Evolutionary conservation across 2,329 filamentous ascomycete species (phyloP).

Genomic region (Talaromyces sp.): DNA sequence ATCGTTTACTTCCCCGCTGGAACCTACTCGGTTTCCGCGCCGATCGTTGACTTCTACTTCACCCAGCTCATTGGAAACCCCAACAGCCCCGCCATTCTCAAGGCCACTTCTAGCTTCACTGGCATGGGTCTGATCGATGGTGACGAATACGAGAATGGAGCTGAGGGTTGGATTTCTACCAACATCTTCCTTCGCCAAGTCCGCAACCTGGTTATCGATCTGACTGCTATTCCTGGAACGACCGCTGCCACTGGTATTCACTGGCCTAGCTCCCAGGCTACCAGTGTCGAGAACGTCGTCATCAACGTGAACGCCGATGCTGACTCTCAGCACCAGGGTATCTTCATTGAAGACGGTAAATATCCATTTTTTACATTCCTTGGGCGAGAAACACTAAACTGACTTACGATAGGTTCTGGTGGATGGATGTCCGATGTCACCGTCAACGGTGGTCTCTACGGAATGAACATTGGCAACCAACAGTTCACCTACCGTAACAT

Average conservation of each 20-base stretch:
- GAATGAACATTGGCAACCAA: slow-evolving; percentile 60
- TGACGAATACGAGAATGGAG: slow-evolving; percentile 46
- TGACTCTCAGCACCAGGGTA: slow-evolving; percentile 51
- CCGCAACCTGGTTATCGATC: slow-evolving; percentile 62
- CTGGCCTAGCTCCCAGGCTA: slow-evolving; percentile 54
- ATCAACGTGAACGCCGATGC: slow-evolving; percentile 51
- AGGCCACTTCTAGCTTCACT: slow-evolving; percentile 49
- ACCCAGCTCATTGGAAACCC: slow-evolving; percentile 62
- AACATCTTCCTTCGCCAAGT: slow-evolving; percentile 64
- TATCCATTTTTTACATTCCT: not conserved
- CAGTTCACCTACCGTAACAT: slow-evolving; percentile 60
- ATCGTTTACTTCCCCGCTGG: slow-evolving; percentile 58
- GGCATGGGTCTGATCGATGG: slow-evolving; percentile 57
- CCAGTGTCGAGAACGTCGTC: slow-evolving; percentile 58
- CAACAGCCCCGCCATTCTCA: slow-evolving; percentile 51
- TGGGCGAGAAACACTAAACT: not conserved
- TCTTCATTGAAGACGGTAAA: slow-evolving; percentile 56
- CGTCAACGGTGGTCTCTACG: slow-evolving; percentile 59
- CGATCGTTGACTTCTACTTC: slow-evolving; percentile 60
- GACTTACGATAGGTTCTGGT: slow-evolving; percentile 41
- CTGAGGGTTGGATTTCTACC: slow-evolving; percentile 41
- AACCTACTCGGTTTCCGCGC: slow-evolving; percentile 54
- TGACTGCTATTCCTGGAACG: slow-evolving; percentile 32
- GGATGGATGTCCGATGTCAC: slow-evolving; percentile 57
- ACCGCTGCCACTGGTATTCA: slow-evolving; percentile 41